Base-by-base conservation (phyloP, 2,329 filamentous ascomycete genomes). In the Talaromyces pinophilus region DNA sequence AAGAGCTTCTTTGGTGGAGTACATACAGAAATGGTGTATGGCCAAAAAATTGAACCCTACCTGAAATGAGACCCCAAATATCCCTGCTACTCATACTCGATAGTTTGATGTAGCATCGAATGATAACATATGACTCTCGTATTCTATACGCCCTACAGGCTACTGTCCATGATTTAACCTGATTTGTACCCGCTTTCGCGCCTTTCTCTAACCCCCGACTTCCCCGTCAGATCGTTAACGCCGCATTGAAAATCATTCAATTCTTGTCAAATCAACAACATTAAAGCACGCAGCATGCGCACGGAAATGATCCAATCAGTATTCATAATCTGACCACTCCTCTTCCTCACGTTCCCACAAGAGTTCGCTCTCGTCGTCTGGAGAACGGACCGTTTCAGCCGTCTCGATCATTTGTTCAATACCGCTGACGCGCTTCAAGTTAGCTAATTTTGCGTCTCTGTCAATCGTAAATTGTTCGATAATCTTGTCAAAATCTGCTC, bases 271-370 rank as follows among this genome's bases (percentile, higher is more conserved):
- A 44, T 25, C 13, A 28, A 17, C 6, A n/a, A 25, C 25, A 25
- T 25, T 25, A 2, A 25, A 28, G 22, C 6, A n/a, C 50, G 17
- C 11, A 54, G n/a, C 33, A 28, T 28, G 50, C 50, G 25, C 50
- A 54, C 25, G 17, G 2, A 54, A 54, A 38, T 38, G 35, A 35
- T 13, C 22, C 7, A 30, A 22, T 63, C 48, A 63, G 62, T 55
- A 57, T 35, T 63, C 48, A 33, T 63, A 33, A 7, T 66, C 64
- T 33, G 64, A 62, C 64, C 64, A 66, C 11, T 66, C 64, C 19
- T 55, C 59, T 33, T 66, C 59, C 42, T 66, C 57, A 8, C 7
- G 46, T 7, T 62, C 30, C 64, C 59, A 62, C 46, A 62, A 19
- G 22, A 54, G 44, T 40, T 64, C 25, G 13, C 30, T 48, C 19